Conservation (phyloP, 768 basidiomycete species). For the Serendipita sp. region DNA sequence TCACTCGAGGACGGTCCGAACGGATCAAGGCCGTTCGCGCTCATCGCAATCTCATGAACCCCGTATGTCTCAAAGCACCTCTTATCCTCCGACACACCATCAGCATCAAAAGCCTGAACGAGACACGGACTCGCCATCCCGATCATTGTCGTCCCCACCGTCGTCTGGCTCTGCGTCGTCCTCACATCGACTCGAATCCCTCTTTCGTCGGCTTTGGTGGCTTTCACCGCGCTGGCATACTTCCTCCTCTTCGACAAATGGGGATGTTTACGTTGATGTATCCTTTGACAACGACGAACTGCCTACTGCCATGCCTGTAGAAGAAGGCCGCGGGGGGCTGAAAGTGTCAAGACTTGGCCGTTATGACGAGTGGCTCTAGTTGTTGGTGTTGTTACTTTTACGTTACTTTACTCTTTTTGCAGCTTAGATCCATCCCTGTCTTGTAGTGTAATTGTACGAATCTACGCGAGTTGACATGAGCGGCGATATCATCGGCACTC, state of each 20-base stretch:
- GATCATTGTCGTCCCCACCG: background rate
- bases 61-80: background rate
- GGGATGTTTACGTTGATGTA: background rate
- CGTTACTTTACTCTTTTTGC: background rate
- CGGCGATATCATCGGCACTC: too few species aligned
- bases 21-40: background rate
- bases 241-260: background rate
- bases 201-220: background rate
- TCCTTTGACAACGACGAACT: background rate
- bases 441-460: background rate
- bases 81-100: background rate
- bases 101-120: too few species aligned
- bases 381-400: background rate
- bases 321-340: background rate
- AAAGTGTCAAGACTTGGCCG: background rate
- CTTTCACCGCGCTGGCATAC: background rate
- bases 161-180: background rate
- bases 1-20: background rate
- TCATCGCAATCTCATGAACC: background rate
- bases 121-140: background rate
- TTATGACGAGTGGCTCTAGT: background rate
- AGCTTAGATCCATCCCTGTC: background rate
- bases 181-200: background rate
- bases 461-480: too few species aligned
- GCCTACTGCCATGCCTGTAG: too few species aligned